Percentiles rank a stretch among this genome's conserved stretches.
Conservation (phyloP, 176 grass and related monocot genomes). For the Aegilops sharonensis region DNA sequence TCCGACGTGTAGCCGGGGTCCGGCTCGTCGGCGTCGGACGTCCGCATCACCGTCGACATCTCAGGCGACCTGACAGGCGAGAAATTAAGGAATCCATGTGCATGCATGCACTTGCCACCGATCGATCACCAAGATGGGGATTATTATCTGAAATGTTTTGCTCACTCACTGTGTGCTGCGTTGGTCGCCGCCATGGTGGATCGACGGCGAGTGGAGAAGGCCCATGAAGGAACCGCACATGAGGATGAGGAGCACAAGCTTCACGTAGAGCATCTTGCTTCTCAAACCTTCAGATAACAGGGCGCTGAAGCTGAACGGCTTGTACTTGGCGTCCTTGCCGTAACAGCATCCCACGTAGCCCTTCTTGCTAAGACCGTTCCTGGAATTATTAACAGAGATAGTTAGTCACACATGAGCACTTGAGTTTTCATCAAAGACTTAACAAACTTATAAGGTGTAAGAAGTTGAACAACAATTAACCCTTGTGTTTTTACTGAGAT, state of each 20-base stretch:
- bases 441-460: background rate
- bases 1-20: slow-evolving; percentile 35
- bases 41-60: background rate
- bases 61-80: slow-evolving; percentile 1
- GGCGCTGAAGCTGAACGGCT: slow-evolving; percentile 31
- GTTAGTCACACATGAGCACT: background rate
- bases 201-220: slow-evolving; percentile 51
- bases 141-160: background rate
- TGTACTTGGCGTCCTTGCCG: slow-evolving; percentile 31
- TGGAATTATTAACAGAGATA: background rate
- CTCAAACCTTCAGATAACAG: slow-evolving; percentile 28
- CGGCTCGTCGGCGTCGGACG: slow-evolving; percentile 7
- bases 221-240: slow-evolving; percentile 60
- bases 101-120: background rate
- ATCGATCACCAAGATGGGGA: background rate
- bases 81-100: background rate
- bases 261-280: slow-evolving; percentile 47
- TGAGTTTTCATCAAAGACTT: background rate
- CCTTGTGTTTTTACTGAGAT: background rate
- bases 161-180: slow-evolving; percentile 39
- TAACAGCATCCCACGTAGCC: slow-evolving; percentile 35
- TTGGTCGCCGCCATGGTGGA: slow-evolving; percentile 16
- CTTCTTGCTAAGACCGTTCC: slow-evolving; percentile 27
- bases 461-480: background rate
- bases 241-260: slow-evolving; percentile 51